Evolutionary conservation across 495 filamentous ascomycete species (phyloP), one percentile per base, ranked within the genome.

Genomic region (Xylaria cubensis): DNA sequence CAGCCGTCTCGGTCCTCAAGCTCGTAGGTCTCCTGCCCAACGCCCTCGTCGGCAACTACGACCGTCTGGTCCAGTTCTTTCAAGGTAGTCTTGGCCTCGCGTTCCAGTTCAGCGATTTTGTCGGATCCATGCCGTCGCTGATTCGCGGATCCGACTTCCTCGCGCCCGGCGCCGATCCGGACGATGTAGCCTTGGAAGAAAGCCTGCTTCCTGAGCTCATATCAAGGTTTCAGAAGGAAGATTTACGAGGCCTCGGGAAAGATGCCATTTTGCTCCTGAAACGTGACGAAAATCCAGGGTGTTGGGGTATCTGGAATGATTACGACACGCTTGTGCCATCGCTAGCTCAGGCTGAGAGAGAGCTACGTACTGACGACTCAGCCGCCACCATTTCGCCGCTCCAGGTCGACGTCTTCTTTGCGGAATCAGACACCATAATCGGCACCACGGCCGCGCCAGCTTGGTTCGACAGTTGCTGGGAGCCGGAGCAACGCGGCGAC

Each of bases 1-100:
- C 84, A 0, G 74, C 72, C 36, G 75, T 80, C 12, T 76, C 76
- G 9, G 21, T 51, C 71, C 78, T 70, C 74, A 36, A 50, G 34
- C 21, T 67, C 10, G 74, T 74, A 0, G 72, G 74, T n/a, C 17
- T 67, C 15, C 42, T 79, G n/a, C 77, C 77, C 1, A 74, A 72
- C 34, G 39, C 61, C 19, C 62, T 79, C 26, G 44, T 85, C 53
- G 70, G 74, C 13, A 5, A 80, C 24, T 85, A 79, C 80, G 69
- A 85, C 59, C 69, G 75, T 3, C 73, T 84, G 12, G 78, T 80
- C 9, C 74, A 72, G 19, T 82, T 85, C 73, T 70, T 84, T n/a
- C 39, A 44, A 10, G 50, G 80, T 6, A 24, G 12, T 17, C 34
- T 70, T 2, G 55, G 19, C 19, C 15, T 58, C 0, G 58, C 68